Base-by-base conservation (phyloP, 2,329 filamentous ascomycete species). In the Dothideomycetidae sp. region DNA sequence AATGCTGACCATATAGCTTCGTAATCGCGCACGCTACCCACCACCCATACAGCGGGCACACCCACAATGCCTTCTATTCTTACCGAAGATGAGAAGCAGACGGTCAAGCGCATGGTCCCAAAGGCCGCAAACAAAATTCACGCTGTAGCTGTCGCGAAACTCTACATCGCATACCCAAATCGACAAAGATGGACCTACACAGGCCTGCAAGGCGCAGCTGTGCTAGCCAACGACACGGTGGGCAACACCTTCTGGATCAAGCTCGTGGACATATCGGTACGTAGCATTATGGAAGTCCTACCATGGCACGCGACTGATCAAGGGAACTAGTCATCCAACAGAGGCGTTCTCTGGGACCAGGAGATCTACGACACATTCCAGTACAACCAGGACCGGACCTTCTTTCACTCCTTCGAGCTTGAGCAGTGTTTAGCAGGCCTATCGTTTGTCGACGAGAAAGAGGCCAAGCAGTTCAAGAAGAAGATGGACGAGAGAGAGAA, bases 211-310 rank as follows among this genome's bases (percentile, higher is more conserved):
- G 90, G 90, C 37, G 90, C 90, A 35, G 73, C 78, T 23, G 88
- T 94, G 37, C 73, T 98, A 46, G 81, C 84, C 48, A 93, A 96
- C 58, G 90, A 98, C 56, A 63, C 93, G 28, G 85, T 96, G 17
- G 90, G 90, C 47, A 80, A 93, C 58, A 94, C 90, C 1, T 93
- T 86, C 61, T 98, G 88, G 84, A 66, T 98, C 49, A 98, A 98
- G 67, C 68, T 98, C 63, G 90, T 98, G 36, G 90, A 98, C 58
- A 77, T 98, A 40, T 94, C 85, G 56, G 85, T 93, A 69, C 54
- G 78, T 67, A 19, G 46, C 38, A 11, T 34, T 12, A 28, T 33
- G 12, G 3, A 15, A 34, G n/a, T 11, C n/a, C n/a, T n/a, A 11
- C 5, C 26, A 17, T 3, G 28, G n/a, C n/a, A n/a, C n/a, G n/a